These are phyloP conservation scores for Fusarium fujikuroi DNA, from an alignment of 2,329 filamentous ascomycete species.

Conservation along the genomic window DNA sequence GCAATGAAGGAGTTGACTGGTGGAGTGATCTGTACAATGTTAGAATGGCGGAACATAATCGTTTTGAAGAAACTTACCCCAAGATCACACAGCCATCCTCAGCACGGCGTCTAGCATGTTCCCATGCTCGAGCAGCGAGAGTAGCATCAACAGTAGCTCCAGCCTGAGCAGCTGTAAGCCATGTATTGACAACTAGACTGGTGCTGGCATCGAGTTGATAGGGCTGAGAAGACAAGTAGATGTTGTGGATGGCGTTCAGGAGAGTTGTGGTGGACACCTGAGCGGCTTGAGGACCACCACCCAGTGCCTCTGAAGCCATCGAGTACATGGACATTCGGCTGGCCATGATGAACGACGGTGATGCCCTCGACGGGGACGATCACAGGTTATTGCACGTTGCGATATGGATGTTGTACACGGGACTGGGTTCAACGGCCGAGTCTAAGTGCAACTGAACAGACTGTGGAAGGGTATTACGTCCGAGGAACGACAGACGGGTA, in stretches of 20 bases:
- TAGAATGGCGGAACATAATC: background rate
- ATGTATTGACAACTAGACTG: conserved; percentile 94
- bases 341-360: conserved; percentile 60
- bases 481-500: conserved; percentile 13
- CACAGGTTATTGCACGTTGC: conserved; percentile 43
- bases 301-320: conserved; percentile 71
- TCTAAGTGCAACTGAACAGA: conserved; percentile 15
- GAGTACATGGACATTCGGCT: conserved; percentile 77
- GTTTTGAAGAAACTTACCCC: conserved; percentile 68
- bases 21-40: conserved; percentile 78
- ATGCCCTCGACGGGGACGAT: conserved; percentile 53
- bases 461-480: conserved; percentile 2
- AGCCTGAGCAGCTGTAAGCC: conserved; percentile 82
- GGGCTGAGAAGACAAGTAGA: conserved; percentile 84
- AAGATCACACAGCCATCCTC: conserved; percentile 95
- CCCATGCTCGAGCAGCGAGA: conserved; percentile 87
- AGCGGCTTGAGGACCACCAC: conserved; percentile 72
- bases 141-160: conserved; percentile 81
- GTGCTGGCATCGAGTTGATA: conserved; percentile 90
- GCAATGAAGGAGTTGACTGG: conserved; percentile 84
- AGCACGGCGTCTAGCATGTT: conserved; percentile 92
- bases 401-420: conserved; percentile 26
- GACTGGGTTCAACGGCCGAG: conserved; percentile 20
- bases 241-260: conserved; percentile 90
- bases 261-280: conserved; percentile 94